A percentile compares a stretch with the other conserved stretches of the same genome.
phyloP scores from a whole-genome alignment of 352 stramenopile species.

The Globisporangium viniferum region DNA sequence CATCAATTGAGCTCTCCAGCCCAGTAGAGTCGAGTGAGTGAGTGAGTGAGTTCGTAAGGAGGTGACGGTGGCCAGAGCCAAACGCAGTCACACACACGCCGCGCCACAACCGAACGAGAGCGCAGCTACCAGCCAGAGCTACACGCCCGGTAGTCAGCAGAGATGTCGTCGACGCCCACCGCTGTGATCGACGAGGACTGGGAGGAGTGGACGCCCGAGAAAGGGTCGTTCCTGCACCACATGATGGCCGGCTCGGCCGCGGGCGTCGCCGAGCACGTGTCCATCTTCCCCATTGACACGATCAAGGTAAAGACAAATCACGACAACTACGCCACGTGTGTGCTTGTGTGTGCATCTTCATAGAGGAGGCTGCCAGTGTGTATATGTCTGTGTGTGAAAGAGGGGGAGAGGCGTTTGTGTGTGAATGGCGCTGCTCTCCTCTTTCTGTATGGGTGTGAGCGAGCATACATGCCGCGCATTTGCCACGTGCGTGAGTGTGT shows the following conservation, averaged over 20 bases:
- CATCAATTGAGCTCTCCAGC: constrained; percentile 1
- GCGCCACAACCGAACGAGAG: neutral
- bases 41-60: neutral
- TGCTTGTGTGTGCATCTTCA: neutral
- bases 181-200: constrained; percentile 80
- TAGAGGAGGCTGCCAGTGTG: neutral
- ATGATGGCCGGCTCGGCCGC: constrained; percentile 94
- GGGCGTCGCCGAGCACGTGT: constrained; percentile 96
- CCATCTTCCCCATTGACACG: constrained; percentile 96
- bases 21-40: neutral
- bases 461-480: neutral
- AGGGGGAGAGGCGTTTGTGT: neutral
- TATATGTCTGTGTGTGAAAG: neutral
- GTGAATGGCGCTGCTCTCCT: neutral
- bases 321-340: neutral
- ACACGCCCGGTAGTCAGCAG: neutral
- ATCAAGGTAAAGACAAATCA: constrained; percentile 51
- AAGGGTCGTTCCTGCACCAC: constrained; percentile 93
- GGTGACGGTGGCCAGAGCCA: neutral
- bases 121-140: neutral
- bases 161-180: constrained; percentile 4
- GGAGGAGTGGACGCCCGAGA: constrained; percentile 93
- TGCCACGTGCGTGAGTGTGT: neutral
- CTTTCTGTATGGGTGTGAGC: neutral
- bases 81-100: neutral